Conservation (phyloP, 2,329 filamentous ascomycete species). For the Podosphaera leucotricha region DNA sequence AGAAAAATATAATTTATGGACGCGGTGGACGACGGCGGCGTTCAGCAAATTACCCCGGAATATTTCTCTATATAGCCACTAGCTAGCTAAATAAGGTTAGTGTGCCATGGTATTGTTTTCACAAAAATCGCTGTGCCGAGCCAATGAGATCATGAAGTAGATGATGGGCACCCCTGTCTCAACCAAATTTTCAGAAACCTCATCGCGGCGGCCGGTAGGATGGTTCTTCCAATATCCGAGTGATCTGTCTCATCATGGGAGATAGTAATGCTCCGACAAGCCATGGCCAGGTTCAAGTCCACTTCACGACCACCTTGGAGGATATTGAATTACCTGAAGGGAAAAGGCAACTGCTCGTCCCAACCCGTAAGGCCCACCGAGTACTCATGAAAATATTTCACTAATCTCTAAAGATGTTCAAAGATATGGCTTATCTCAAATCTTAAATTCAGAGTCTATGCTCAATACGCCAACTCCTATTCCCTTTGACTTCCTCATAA, state of each 20-base stretch:
- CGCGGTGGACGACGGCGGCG: no score
- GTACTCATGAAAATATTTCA: background rate
- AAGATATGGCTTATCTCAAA: conserved; percentile 45
- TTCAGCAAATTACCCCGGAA: no score
- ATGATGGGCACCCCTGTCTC: no score
- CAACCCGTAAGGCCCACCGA: conserved; percentile 23
- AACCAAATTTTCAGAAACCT: no score
- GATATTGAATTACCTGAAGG: conserved; percentile 39
- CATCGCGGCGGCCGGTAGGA: no score
- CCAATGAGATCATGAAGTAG: no score
- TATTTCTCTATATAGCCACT: no score
- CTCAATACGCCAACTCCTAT: conserved; percentile 40
- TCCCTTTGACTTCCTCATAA: conserved; percentile 85
- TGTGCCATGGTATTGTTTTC: no score
- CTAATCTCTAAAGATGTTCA: conserved; percentile 29
- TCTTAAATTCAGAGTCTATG: conserved; percentile 50
- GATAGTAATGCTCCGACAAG: conserved; percentile 5
- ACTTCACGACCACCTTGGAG: conserved; percentile 39
- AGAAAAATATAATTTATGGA: no score
- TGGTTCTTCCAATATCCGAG: no score
- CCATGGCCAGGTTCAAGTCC: conserved; percentile 35
- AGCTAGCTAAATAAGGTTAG: no score
- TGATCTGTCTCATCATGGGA: conserved; percentile 4
- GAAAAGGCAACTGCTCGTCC: conserved; percentile 37
- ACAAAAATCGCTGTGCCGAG: no score